phyloP scores from a whole-genome alignment of 768 basidiomycete species.

The Pleurotus pulmonarius region DNA sequence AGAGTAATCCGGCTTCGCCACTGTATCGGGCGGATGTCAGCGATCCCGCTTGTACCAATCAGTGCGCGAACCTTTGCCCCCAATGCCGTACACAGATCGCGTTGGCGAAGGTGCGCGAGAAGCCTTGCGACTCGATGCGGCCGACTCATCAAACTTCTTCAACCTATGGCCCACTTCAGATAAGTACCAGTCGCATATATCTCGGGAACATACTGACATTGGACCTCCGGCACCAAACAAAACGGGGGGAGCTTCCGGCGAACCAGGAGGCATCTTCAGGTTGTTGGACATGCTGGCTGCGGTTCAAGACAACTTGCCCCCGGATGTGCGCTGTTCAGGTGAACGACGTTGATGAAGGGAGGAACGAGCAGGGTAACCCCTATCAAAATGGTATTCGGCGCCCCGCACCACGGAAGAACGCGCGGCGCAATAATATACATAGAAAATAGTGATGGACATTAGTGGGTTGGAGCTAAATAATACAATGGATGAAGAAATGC shows the following conservation, averaged over 20 bases:
- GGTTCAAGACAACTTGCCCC: too few relatives aligned
- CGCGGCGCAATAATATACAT: constrained; percentile 7
- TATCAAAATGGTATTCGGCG: constrained; percentile 15
- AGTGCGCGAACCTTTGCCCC: constrained; percentile 66
- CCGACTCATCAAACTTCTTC: constrained; percentile 76
- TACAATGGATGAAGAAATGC: constrained; percentile 22
- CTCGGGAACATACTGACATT: constrained; percentile 42
- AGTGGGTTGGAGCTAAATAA: constrained; percentile 25
- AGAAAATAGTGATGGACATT: constrained; percentile 19
- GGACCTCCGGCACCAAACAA: constrained; percentile 73
- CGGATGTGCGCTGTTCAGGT: background rate
- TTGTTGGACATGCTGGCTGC: too few relatives aligned
- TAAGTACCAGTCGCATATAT: background rate
- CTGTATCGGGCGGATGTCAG: constrained; percentile 30
- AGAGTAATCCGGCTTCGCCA: constrained; percentile 96
- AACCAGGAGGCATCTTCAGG: constrained; percentile 17
- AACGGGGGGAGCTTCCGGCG: constrained; percentile 46
- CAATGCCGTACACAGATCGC: constrained; percentile 82
- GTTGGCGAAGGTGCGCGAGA: constrained; percentile 80
- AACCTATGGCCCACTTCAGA: constrained; percentile 41
- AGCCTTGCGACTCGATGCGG: constrained; percentile 61
- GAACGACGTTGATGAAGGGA: constrained; percentile 7
- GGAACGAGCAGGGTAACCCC: constrained; percentile 8
- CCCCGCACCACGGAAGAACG: background rate
- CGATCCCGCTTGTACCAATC: background rate